Base-by-base conservation (phyloP, 306 rosid genomes). In the Rosa persica region DNA sequence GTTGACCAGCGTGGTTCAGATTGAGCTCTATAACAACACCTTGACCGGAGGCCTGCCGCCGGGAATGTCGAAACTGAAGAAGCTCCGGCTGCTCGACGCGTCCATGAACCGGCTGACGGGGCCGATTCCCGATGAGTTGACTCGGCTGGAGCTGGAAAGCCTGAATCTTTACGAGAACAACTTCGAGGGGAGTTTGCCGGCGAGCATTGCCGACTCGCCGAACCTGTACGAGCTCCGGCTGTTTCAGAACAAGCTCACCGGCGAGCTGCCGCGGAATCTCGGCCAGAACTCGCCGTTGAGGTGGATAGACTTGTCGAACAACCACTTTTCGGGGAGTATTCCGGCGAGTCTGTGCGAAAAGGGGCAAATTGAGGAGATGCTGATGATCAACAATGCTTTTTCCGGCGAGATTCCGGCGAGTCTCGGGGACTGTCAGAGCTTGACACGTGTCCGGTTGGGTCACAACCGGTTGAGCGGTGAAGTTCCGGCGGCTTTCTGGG, bases 1-100 rank as follows among this genome's bases (percentile, higher is more conserved):
- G 58, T 67, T 95, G 81, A 44, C 78, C 48, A 79, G 88, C 67
- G 76, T 87, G 27, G 61, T 68, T 4, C 98, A 95, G 89, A 81
- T 95, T 86, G 98, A 95, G 86, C 61, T 95, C 44, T 95, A 91
- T 76, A 89, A 89, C 54, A 95, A 95, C 87, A 82, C 93, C 3
- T 42, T 95, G 57, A 82, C 98, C 73, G 98, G 97, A 13, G 82
- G 65, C 77, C 54, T 95, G 2, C 98, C 98, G 0, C 58, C 15
- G 20, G 93, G 96, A 81, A 80, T 91, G 88, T 83, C 85, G 39
- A 92, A 90, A n/a, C 81, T 95, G 43, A 89, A 85, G 11, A 78
- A 81, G 5, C 67, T 95, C 93, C 77, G 93, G 67, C 84, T 88
- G 4, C 34, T 92, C 36, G 98, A 95, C 46, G 85, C 86, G 19